Evolutionary conservation across 2,329 filamentous ascomycete genomes (phyloP).

Genomic region (Aureobasidium uvarum): DNA sequence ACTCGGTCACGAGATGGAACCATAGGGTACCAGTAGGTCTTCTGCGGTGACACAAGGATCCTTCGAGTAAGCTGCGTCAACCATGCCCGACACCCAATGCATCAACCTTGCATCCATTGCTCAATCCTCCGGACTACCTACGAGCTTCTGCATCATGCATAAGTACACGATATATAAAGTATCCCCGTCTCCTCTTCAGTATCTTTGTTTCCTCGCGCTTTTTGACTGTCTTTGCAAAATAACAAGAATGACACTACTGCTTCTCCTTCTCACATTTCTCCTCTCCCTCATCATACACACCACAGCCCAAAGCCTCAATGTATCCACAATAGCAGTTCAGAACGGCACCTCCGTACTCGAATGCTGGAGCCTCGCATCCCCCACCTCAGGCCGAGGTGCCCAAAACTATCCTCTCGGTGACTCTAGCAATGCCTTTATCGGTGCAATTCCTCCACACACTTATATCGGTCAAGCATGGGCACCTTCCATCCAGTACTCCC

Average conservation of each 20-base stretch:
- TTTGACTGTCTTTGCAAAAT: no score
- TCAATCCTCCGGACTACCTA: not conserved
- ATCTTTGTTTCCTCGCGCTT: not conserved
- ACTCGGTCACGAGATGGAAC: not conserved
- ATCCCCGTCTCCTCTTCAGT: no score
- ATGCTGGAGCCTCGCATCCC: constrained; percentile 11
- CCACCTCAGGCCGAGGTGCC: constrained; percentile 1
- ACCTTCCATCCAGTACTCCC: not conserved
- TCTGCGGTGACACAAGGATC: not conserved
- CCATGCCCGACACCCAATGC: not conserved
- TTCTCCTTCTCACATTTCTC: not conserved
- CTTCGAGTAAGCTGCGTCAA: constrained; percentile 1
- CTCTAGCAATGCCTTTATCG: constrained; percentile 19
- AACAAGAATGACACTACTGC: not conserved
- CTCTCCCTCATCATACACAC: not conserved
- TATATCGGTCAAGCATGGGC: constrained; percentile 16
- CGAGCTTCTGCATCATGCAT: not conserved
- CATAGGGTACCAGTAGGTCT: no score
- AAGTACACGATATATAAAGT: not conserved
- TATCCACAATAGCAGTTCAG: constrained; percentile 7
- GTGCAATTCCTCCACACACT: constrained; percentile 12
- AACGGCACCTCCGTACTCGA: constrained; percentile 11
- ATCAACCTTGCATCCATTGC: not conserved
- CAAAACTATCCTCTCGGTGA: constrained; percentile 16
- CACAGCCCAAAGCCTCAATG: constrained; percentile 8